Conservation (phyloP, 495 filamentous ascomycete genomes). For the Xylaria acuta region DNA sequence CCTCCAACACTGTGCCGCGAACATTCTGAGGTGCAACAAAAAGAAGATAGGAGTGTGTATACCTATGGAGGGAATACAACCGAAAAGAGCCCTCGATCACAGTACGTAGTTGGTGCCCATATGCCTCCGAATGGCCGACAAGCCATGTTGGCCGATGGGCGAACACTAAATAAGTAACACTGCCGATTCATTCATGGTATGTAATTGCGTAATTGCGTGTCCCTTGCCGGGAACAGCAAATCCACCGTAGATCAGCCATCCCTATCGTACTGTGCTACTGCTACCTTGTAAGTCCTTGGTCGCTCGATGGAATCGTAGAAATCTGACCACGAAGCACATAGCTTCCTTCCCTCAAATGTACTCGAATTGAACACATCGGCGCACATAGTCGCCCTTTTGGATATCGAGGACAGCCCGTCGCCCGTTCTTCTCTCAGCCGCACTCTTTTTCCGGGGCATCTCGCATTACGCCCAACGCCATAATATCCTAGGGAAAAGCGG, state of each 20-base stretch:
- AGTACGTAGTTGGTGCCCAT: neutral
- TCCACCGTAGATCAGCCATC: conserved; percentile 6
- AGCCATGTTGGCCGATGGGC: conserved; percentile 7
- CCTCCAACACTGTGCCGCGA: neutral
- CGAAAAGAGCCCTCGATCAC: neutral
- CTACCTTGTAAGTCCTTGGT: conserved; percentile 5
- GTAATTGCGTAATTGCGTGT: neutral
- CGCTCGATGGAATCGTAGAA: conserved; percentile 1
- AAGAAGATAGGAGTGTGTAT: neutral
- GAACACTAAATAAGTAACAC: no score
- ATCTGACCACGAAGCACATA: neutral
- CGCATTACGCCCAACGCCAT: neutral
- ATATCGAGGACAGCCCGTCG: neutral
- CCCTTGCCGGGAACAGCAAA: conserved; percentile 1
- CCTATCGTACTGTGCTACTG: conserved; percentile 5
- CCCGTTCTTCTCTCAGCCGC: neutral
- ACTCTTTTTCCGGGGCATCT: conserved; percentile 4
- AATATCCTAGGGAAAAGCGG: neutral
- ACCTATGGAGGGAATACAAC: neutral
- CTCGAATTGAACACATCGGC: neutral
- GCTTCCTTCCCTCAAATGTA: neutral
- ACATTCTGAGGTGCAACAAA: neutral
- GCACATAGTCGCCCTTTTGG: neutral
- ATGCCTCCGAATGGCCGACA: neutral
- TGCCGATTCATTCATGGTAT: conserved; percentile 6